Evolutionary conservation across 2,329 filamentous ascomycete genomes (phyloP).

Genomic region (Cordyceps cicadae): DNA sequence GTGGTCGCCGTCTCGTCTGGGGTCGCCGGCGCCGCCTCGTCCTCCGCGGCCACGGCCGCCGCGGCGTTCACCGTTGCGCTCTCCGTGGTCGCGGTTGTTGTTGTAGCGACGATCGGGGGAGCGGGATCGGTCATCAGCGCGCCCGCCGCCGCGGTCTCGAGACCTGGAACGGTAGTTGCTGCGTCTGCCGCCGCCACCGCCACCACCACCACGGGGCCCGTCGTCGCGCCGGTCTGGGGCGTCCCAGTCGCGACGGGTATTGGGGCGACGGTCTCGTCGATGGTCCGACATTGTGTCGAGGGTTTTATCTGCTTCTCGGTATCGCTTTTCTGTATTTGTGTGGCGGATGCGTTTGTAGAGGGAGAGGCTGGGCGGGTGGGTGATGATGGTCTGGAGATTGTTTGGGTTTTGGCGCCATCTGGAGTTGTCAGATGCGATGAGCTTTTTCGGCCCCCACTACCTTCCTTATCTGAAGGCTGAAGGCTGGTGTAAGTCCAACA

Average conservation of each 20-base stretch:
- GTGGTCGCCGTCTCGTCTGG: constrained; percentile 27
- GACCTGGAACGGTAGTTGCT: constrained; percentile 28
- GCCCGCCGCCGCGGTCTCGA: constrained; percentile 21
- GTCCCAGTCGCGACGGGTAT: constrained; percentile 48
- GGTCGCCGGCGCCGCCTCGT: constrained; percentile 14
- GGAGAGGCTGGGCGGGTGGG: too few relatives aligned
- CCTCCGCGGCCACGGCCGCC: constrained; percentile 14
- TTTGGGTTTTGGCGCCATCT: too few relatives aligned
- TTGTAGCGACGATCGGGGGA: constrained; percentile 27
- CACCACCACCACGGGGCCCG: constrained; percentile 16
- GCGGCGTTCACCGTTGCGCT: constrained; percentile 24
- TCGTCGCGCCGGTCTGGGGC: constrained; percentile 36
- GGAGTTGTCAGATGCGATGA: too few relatives aligned
- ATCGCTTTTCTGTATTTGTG: not conserved
- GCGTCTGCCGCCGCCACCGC: constrained; percentile 21
- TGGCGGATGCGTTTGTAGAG: too few relatives aligned
- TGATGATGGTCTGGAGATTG: too few relatives aligned
- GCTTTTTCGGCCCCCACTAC: too few relatives aligned
- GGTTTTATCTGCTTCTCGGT: not conserved
- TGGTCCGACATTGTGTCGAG: constrained; percentile 24
- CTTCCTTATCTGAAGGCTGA: too few relatives aligned
- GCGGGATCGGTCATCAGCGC: constrained; percentile 29
- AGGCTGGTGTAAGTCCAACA: too few relatives aligned
- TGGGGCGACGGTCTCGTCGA: constrained; percentile 29
- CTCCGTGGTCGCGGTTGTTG: constrained; percentile 31